phyloP scores from a whole-genome alignment of 805 yeast species.

The Schizosaccharomyces japonicus region DNA sequence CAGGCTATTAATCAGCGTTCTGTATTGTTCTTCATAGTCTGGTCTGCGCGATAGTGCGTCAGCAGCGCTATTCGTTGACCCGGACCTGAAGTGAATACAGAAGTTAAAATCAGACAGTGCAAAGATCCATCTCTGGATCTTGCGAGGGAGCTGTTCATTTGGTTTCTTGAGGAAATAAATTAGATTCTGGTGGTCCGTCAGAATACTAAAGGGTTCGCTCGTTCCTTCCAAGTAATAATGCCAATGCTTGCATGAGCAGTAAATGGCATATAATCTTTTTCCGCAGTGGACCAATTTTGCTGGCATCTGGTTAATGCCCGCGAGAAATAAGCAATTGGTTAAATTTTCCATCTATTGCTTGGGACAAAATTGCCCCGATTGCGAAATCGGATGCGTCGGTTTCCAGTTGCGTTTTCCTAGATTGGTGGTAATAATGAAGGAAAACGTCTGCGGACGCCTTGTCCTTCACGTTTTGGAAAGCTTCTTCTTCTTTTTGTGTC shows the following conservation, averaged over 20 bases:
- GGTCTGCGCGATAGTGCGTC: not conserved
- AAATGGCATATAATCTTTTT: too few relatives aligned
- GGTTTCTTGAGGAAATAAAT: not conserved
- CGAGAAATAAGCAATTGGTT: not conserved
- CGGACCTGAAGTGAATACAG: not conserved
- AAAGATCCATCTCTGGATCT: not conserved
- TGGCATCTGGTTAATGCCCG: not conserved
- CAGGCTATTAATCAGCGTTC: too few relatives aligned
- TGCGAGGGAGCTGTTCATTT: not conserved
- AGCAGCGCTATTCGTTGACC: not conserved
- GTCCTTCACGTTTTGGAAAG: not conserved
- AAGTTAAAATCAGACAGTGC: not conserved
- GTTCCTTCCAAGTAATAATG: not conserved
- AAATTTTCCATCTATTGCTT: not conserved
- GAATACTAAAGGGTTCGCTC: not conserved
- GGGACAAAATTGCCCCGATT: constrained; percentile 3
- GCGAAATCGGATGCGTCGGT: constrained; percentile 7
- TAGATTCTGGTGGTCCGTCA: not conserved
- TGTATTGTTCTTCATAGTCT: not conserved
- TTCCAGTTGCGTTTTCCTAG: constrained; percentile 4
- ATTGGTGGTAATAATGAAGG: not conserved
- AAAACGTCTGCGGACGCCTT: not conserved
- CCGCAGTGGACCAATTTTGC: too few relatives aligned
- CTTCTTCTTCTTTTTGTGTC: not conserved
- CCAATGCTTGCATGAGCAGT: too few relatives aligned